A percentile compares a stretch with the other conserved stretches of the same genome.
Evolutionary conservation across 805 yeast species (phyloP).

Genomic region (Ogataea pignaliae): DNA sequence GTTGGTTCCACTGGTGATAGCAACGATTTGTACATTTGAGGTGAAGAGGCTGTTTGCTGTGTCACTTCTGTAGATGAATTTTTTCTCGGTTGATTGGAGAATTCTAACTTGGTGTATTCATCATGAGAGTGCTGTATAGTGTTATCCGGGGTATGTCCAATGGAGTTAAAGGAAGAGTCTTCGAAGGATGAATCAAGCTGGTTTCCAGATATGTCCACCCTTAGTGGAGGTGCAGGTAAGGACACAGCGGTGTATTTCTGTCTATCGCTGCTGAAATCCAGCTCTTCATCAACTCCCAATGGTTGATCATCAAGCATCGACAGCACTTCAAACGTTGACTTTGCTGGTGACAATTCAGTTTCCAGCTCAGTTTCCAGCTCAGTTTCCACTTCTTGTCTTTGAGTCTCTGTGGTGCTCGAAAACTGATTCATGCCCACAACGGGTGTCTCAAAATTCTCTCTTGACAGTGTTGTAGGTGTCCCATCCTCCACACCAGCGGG

Average conservation of each 20-base stretch:
- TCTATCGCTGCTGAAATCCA: not conserved
- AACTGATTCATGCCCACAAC: not conserved
- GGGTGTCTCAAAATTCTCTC: not conserved
- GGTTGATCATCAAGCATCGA: not conserved
- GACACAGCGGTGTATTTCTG: not conserved
- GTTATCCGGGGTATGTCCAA: not conserved
- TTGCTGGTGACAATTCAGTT: not conserved
- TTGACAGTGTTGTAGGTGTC: not conserved
- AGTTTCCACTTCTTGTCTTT: not conserved
- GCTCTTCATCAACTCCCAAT: not conserved
- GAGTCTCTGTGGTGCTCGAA: not conserved
- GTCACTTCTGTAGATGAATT: not conserved
- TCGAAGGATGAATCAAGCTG: not conserved
- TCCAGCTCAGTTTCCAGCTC: not conserved
- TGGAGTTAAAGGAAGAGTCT: not conserved
- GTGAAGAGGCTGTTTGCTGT: not conserved
- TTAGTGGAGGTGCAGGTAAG: not conserved
- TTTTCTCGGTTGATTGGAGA: not conserved
- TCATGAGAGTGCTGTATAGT: not conserved
- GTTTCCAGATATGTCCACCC: not conserved
- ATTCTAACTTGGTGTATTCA: not conserved
- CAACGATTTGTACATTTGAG: slow-evolving; percentile 3
- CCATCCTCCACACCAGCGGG: no score
- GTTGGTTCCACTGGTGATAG: slow-evolving; percentile 2
- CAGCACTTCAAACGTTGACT: not conserved